These are phyloP conservation scores for Kluyveromyces siamensis DNA, from an alignment of 805 yeast species.

Conservation along the genomic window DNA sequence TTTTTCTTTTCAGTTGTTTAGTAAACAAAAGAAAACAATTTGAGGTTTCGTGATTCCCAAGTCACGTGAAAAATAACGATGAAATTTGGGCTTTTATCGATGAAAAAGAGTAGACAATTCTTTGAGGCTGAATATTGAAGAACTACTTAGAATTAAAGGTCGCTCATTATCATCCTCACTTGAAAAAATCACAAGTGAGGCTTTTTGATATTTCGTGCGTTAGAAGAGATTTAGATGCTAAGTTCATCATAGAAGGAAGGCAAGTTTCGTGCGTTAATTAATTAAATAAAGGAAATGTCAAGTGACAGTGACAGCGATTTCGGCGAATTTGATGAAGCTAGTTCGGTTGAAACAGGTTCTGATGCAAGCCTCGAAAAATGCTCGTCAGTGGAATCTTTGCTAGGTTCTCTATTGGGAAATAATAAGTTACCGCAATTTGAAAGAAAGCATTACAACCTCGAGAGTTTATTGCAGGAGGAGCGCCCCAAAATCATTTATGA, in stretches of 20 bases:
- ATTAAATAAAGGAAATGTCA: neutral
- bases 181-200: neutral
- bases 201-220: neutral
- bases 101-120: neutral
- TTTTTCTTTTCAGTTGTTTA: conserved; percentile 2
- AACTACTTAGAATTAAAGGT: neutral
- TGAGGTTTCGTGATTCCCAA: neutral
- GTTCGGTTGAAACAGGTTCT: conserved; percentile 12
- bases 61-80: neutral
- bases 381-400: neutral
- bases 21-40: conserved; percentile 3
- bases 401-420: neutral
- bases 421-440: neutral
- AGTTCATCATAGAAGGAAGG: neutral
- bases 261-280: neutral
- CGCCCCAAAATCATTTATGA: conserved; percentile 25
- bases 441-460: conserved; percentile 3
- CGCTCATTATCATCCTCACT: neutral
- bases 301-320: conserved; percentile 24
- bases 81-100: neutral
- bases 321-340: conserved; percentile 29
- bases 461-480: conserved; percentile 16
- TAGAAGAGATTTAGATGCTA: neutral
- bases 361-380: neutral
- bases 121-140: no score